Evolutionary conservation across 129 eudicot genomes (phyloP).

Genomic region (Flaveria trinervia): DNA sequence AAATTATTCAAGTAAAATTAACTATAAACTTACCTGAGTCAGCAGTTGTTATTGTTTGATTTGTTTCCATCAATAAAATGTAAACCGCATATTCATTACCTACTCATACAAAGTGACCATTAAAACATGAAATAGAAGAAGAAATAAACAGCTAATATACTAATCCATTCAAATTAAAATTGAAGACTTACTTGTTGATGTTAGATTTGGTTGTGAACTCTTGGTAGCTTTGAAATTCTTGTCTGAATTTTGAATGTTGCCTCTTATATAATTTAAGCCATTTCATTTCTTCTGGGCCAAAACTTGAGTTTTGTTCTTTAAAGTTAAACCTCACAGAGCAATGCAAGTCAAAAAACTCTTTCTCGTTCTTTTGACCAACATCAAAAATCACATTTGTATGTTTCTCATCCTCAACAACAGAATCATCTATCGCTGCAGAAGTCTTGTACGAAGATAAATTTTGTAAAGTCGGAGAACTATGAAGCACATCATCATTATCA

Average conservation of each 20-base stretch:
- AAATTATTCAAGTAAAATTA: not conserved
- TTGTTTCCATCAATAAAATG: not conserved
- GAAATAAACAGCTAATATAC: not conserved
- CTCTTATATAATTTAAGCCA: constrained; percentile 40
- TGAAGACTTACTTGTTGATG: constrained; percentile 22
- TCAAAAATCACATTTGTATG: constrained; percentile 37
- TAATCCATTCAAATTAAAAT: not conserved
- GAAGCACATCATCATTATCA: constrained; percentile 44
- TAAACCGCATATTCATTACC: not conserved
- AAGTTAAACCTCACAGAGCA: constrained; percentile 56
- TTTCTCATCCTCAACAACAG: constrained; percentile 28
- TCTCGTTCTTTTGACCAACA: constrained; percentile 34
- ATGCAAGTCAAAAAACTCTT: constrained; percentile 42
- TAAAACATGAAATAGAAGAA: not conserved
- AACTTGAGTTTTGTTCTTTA: constrained; percentile 13
- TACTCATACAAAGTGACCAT: not conserved
- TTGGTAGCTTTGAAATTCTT: constrained; percentile 45
- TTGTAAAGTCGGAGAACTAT: constrained; percentile 12
- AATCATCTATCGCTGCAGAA: constrained; percentile 32
- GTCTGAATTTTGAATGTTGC: constrained; percentile 47
- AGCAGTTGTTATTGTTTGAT: not conserved
- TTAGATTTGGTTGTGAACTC: constrained; percentile 31
- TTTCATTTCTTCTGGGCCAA: constrained; percentile 46
- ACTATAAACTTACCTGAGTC: not conserved
- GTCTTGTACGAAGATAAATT: constrained; percentile 45